Evolutionary conservation across 768 basidiomycete genomes (phyloP), one percentile per base, ranked within the genome.

Genomic region (Phaeotremella fagi): DNA sequence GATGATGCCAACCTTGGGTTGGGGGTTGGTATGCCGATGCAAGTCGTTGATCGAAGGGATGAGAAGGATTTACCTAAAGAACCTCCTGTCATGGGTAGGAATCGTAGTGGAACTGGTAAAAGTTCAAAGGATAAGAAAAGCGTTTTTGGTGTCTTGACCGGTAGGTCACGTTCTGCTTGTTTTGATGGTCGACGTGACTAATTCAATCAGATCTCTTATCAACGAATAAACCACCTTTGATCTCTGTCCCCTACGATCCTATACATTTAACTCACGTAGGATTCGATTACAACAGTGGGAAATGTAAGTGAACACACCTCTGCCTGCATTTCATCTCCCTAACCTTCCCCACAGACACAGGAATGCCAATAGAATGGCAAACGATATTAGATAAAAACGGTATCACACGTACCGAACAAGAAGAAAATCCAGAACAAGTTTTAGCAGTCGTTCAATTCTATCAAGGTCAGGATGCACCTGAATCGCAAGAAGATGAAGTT

Each of bases 371-470:
- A 75, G 94, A 98, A 78, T 99, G 95, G 95, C 95, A 99, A 71
- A 90, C 97, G 74, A 80, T 97, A 4, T 76, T 99, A 44, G 72
- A 76, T 75, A 91, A 97, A 74, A 89, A 86, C 59, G 95, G 95
- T 49, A 97, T 98, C 70, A 91, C 90, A 33, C 83, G 87, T 64
- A 80, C 78, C 22, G 91, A 99, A 76, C 95, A 99, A 78, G 92
- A 95, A 75, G 90, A 88, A 79, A 92, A 98, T 68, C 95, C 95
- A 0, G 86, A 95, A 76, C 90, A 90, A 3, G 70, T 73, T 16
- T 90, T 92, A 83, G 95, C 97, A 69, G 94, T 98, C 59, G 94
- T 99, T 74, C 91, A 92, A 69, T 97, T 98, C 77, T 98, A 95
- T 75, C 94, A 98, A 68, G 88, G 91, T 28, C 33, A 80, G 81